Conservation (phyloP, 257 asterid genomes). For the Mitragyna speciosa region DNA sequence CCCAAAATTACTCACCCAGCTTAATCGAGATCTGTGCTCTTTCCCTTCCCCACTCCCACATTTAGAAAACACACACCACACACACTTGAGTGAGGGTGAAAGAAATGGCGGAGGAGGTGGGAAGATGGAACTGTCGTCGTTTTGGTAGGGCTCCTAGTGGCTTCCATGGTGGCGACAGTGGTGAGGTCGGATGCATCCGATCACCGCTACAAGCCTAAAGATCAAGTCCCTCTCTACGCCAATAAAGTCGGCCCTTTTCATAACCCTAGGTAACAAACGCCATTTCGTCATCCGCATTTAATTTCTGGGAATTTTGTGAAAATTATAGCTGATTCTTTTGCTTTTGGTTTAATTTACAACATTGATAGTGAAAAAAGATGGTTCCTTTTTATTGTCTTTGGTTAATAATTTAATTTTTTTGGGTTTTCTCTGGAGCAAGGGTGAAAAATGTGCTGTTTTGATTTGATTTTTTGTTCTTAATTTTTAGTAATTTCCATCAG, state of each 20-base stretch:
- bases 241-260: constrained; percentile 93
- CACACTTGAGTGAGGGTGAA: constrained; percentile 14
- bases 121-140: constrained; percentile 30
- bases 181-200: constrained; percentile 74
- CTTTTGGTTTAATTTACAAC: background rate
- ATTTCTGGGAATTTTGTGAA: too few relatives aligned
- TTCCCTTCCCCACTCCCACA: background rate
- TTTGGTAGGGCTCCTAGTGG: constrained; percentile 19
- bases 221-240: constrained; percentile 75
- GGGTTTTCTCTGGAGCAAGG: background rate
- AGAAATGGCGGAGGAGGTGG: constrained; percentile 8
- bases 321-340: background rate
- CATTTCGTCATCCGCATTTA: background rate
- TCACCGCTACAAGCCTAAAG: constrained; percentile 70
- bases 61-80: background rate
- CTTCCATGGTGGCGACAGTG: constrained; percentile 18
- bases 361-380: background rate
- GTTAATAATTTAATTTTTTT: background rate
- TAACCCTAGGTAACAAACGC: constrained; percentile 57
- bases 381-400: background rate
- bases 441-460: background rate
- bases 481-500: background rate
- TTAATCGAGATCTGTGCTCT: constrained; percentile 33
- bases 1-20: constrained; percentile 9
- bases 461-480: background rate